Evolutionary conservation across 2,329 filamentous ascomycete species (phyloP).

Genomic region (Pseudocercospora eumusae): DNA sequence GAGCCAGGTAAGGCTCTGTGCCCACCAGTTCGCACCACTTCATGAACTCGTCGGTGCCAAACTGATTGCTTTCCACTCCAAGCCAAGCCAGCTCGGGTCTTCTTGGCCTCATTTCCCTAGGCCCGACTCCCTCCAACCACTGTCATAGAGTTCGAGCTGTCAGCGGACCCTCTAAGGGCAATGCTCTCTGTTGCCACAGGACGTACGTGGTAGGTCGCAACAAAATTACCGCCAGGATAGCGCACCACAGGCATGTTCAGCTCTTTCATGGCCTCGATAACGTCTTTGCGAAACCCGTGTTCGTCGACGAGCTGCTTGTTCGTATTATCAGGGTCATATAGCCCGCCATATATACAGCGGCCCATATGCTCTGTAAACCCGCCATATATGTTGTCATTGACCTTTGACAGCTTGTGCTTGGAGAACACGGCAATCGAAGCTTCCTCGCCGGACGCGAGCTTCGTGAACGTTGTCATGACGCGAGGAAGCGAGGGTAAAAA

Average conservation of each 20-base stretch:
- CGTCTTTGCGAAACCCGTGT: conserved; percentile 76
- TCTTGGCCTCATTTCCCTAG: conserved; percentile 64
- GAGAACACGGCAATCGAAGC: conserved; percentile 68
- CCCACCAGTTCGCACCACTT: conserved; percentile 72
- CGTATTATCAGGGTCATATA: conserved; percentile 74
- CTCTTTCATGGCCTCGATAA: conserved; percentile 71
- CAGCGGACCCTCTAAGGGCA: neutral
- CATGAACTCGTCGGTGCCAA: conserved; percentile 86
- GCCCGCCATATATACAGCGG: conserved; percentile 82
- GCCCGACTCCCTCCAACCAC: conserved; percentile 79
- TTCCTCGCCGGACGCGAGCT: conserved; percentile 60
- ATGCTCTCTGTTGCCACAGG: neutral
- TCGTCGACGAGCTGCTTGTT: conserved; percentile 64
- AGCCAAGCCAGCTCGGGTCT: conserved; percentile 77
- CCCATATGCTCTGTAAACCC: conserved; percentile 92
- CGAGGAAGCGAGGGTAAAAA: neutral
- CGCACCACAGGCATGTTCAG: conserved; percentile 74
- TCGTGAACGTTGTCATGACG: conserved; percentile 69
- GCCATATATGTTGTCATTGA: conserved; percentile 79
- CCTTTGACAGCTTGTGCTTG: conserved; percentile 66
- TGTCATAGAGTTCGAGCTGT: neutral
- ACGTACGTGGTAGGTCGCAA: conserved; percentile 70
- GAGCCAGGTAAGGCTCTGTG: conserved; percentile 74
- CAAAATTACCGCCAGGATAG: conserved; percentile 83
- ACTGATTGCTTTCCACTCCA: conserved; percentile 73